Evolutionary conservation across 257 asterid species (phyloP), one percentile per base, ranked within the genome.

Genomic region (Solanum chilense): DNA sequence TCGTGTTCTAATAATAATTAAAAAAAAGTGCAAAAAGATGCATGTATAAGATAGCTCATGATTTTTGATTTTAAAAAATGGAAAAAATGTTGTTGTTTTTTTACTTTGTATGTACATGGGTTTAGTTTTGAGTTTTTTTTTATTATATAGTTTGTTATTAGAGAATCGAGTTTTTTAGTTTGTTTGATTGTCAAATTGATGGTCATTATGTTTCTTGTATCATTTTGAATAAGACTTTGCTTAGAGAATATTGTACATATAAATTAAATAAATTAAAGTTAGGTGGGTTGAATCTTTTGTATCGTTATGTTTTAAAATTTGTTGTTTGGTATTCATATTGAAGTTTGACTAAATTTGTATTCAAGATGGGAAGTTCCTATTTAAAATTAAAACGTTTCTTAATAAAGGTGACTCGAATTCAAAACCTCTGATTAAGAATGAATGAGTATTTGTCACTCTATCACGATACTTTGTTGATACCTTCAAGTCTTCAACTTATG

Each of bases 291-390:
- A 60, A 21, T 60, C 3, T 60, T 21, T 60, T 60, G 23, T 13
- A 23, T 6, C 1, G 4, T 9, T 60, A 23, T 58, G 3, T 58
- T 58, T 58, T 58, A 9, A 10, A 3, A 8, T 21, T 60, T 21
- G 13, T 8, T 52, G 60, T 52, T 3, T 16, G 60, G 0, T 16
- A 16, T 5, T 5, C 0, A 5, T 49, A 49, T 49, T 49, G 3
- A 3, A 49, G 9, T 7, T 6, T 3, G 9, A 49, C 0, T 18
- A 49, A 49, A 49, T 49, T 5, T 16, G 1, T 8, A 15, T 49
- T 49, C 21, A 3, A 6, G 3, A 2, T 0, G 0, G 18, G 18
- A 49, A 49, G 9, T 15, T 8, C 1, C 9, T 8, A 49, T 49
- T 49, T 15, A 14, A 49, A 8, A 49, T 20, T 49, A 49, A 7